phyloP scores from a whole-genome alignment of 2,329 filamentous ascomycete genomes.

The Colletotrichum sp. region DNA sequence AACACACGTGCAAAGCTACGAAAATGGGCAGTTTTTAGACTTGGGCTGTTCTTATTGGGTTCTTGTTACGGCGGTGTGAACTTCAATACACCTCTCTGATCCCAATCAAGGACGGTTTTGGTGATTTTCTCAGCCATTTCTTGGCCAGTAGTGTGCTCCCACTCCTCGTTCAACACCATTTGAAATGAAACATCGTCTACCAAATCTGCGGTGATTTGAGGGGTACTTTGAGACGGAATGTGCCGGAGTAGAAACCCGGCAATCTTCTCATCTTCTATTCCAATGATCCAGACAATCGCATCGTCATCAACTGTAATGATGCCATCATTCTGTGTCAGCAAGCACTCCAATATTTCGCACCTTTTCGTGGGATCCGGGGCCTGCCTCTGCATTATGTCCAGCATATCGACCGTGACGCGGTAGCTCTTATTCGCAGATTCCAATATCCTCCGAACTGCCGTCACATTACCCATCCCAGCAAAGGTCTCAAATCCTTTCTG shows the following conservation, averaged over 20 bases:
- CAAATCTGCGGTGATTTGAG: neutral
- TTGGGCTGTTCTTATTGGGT: neutral
- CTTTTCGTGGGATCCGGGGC: neutral
- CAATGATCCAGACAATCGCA: neutral
- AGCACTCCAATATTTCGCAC: neutral
- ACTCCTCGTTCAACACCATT: neutral
- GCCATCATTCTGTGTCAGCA: neutral
- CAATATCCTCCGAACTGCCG: neutral
- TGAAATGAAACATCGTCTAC: neutral
- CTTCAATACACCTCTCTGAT: neutral
- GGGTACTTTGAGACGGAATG: neutral
- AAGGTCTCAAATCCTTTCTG: neutral
- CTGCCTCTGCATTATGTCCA: neutral
- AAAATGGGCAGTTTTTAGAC: neutral
- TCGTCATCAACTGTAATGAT: neutral
- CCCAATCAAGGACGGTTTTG: neutral
- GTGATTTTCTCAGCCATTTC: neutral
- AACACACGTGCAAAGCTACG: neutral
- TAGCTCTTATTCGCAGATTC: neutral
- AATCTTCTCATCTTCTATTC: neutral
- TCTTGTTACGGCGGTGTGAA: neutral
- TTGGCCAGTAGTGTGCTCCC: neutral
- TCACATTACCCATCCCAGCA: neutral
- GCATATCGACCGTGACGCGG: neutral
- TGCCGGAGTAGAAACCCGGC: neutral